phyloP scores from a whole-genome alignment of 2,329 filamentous ascomycete genomes.

The Aspergillus unguis region DNA sequence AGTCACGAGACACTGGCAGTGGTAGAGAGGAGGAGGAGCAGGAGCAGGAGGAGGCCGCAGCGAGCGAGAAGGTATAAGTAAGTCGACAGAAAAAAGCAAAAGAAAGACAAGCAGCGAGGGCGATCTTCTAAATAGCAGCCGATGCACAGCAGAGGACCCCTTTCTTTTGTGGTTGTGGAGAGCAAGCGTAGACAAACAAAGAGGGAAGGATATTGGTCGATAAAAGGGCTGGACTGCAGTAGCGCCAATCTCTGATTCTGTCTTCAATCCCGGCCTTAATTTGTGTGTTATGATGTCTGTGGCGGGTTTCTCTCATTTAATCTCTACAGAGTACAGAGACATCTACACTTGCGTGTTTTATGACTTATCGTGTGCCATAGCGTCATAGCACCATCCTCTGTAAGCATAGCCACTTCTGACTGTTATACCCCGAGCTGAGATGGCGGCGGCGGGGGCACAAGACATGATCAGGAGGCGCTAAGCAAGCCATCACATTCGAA shows the following conservation, averaged over 20 bases:
- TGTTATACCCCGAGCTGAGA: too few relatives aligned
- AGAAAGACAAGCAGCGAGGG: neutral
- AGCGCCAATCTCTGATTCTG: constrained; percentile 1
- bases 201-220: constrained; percentile 8
- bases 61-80: too few relatives aligned
- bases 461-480: too few relatives aligned
- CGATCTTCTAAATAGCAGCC: neutral
- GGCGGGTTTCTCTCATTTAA: too few relatives aligned
- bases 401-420: too few relatives aligned
- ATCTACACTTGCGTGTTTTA: neutral
- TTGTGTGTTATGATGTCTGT: too few relatives aligned
- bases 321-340: too few relatives aligned
- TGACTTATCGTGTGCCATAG: neutral
- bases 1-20: neutral
- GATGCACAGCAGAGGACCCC: neutral
- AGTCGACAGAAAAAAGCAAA: too few relatives aligned
- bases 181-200: neutral
- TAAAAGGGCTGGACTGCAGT: constrained; percentile 11
- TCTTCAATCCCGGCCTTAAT: too few relatives aligned
- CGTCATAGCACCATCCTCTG: neutral
- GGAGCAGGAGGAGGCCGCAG: too few relatives aligned
- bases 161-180: neutral
- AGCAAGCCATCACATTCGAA: too few relatives aligned
- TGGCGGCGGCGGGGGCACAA: too few relatives aligned
- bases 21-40: neutral